Percentiles rank a stretch among this genome's conserved stretches.
phyloP scores from a whole-genome alignment of 129 eudicot species.

The Flaveria linearis region DNA sequence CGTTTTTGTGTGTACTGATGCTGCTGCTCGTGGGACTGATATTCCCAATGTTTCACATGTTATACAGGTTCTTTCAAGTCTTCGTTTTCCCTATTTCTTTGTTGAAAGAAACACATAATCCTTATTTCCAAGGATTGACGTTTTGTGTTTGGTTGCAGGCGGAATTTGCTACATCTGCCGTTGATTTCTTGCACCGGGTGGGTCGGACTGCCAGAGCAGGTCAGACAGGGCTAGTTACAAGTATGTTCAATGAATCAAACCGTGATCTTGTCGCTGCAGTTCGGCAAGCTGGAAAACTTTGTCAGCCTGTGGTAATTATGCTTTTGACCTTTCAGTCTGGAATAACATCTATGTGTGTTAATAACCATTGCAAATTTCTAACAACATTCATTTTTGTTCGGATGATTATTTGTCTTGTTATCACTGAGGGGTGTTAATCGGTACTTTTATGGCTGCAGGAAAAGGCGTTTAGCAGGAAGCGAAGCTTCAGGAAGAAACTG shows the following conservation, averaged over 20 bases:
- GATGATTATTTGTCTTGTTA: background rate
- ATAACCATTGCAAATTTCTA: background rate
- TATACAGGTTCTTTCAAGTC: constrained; percentile 59
- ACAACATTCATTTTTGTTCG: background rate
- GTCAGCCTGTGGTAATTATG: constrained; percentile 75
- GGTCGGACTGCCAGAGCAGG: constrained; percentile 99
- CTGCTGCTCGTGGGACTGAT: constrained; percentile 97
- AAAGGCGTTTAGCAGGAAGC: constrained; percentile 95
- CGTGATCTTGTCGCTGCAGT: constrained; percentile 93
- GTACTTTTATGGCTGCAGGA: constrained; percentile 56
- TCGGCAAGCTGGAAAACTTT: constrained; percentile 71
- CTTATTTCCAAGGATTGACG: background rate
- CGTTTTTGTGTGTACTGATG: constrained; percentile 94
- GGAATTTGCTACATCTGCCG: constrained; percentile 89
- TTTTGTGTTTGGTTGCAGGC: constrained; percentile 53
- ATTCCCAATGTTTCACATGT: constrained; percentile 90
- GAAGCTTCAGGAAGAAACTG: constrained; percentile 85
- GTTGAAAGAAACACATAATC: background rate
- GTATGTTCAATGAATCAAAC: constrained; percentile 64
- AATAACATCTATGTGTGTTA: background rate
- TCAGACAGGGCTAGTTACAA: constrained; percentile 83
- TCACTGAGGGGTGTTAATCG: background rate
- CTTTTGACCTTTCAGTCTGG: background rate
- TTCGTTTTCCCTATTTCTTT: background rate
- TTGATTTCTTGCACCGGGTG: constrained; percentile 94